Conservation (phyloP, 768 basidiomycete species). For the Kwoniella shandongensis region DNA sequence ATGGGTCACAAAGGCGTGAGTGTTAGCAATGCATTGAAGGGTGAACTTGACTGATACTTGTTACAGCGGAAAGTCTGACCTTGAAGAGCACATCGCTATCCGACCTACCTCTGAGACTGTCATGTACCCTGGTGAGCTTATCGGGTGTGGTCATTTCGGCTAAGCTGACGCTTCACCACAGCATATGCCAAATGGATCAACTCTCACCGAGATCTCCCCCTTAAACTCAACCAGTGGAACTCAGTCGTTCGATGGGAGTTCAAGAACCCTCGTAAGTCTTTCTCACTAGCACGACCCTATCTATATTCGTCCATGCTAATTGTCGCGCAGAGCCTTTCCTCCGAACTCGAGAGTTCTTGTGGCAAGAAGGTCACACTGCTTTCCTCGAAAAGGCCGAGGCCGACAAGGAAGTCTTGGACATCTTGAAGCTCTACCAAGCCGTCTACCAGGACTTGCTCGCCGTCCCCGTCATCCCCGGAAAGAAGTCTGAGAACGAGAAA, state of each 20-base stretch:
- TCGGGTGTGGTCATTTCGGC: not conserved
- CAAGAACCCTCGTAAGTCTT: constrained; percentile 84
- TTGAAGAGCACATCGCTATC: constrained; percentile 96
- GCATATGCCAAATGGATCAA: constrained; percentile 99
- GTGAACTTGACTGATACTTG: not conserved
- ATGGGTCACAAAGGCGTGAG: constrained; percentile 97
- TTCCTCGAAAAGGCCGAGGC: constrained; percentile 85
- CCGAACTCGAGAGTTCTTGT: constrained; percentile 98
- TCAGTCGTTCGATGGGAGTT: constrained; percentile 99
- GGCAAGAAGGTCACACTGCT: constrained; percentile 99
- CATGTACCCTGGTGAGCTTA: constrained; percentile 90
- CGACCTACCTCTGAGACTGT: constrained; percentile 97
- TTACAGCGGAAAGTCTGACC: constrained; percentile 77
- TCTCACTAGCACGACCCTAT: not conserved
- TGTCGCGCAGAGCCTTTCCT: constrained; percentile 97
- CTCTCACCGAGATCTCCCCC: constrained; percentile 90
- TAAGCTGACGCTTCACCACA: constrained; percentile 44
- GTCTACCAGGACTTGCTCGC: constrained; percentile 97
- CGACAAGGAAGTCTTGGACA: constrained; percentile 84
- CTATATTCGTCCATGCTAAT: not conserved
- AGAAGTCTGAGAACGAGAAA: constrained; percentile 99
- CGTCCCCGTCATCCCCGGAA: constrained; percentile 91
- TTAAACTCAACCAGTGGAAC: constrained; percentile 99
- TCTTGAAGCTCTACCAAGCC: constrained; percentile 90
- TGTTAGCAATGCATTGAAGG: constrained; percentile 23